These are phyloP conservation scores for Lecanoromycetidae sp. DNA, from an alignment of 2,329 filamentous ascomycete genomes.

Conservation along the genomic window DNA sequence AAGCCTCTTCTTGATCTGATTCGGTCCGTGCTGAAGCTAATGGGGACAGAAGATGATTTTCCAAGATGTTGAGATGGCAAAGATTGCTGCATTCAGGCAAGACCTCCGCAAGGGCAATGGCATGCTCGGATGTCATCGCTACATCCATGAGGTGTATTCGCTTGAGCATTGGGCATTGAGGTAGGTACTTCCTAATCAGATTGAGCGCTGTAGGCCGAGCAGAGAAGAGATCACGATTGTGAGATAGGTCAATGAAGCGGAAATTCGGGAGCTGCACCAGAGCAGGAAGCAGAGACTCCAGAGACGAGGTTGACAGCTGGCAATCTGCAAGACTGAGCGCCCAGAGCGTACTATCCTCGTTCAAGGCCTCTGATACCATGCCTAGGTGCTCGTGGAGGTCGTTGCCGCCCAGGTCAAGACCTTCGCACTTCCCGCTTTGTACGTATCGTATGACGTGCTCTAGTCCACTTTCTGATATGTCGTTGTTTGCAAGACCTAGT, in stretches of 20 bases:
- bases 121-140: slow-evolving; percentile 71
- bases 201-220: slow-evolving; percentile 60
- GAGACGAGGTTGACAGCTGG: slow-evolving; percentile 58
- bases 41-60: slow-evolving; percentile 60
- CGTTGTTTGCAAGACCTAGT: slow-evolving; percentile 72
- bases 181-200: slow-evolving; percentile 70
- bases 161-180: slow-evolving; percentile 64
- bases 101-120: slow-evolving; percentile 81
- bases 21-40: slow-evolving; percentile 67
- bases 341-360: slow-evolving; percentile 49
- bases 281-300: slow-evolving; percentile 64
- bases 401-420: slow-evolving; percentile 81
- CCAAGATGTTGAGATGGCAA: slow-evolving; percentile 75
- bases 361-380: slow-evolving; percentile 40
- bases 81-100: slow-evolving; percentile 70
- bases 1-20: slow-evolving; percentile 78
- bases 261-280: slow-evolving; percentile 59
- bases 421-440: slow-evolving; percentile 65
- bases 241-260: slow-evolving; percentile 82
- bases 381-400: slow-evolving; percentile 43
- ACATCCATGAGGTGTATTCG: slow-evolving; percentile 80
- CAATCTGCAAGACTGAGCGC: slow-evolving; percentile 80
- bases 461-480: slow-evolving; percentile 60
- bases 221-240: slow-evolving; percentile 72
- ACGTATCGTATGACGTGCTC: slow-evolving; percentile 67